Evolutionary conservation across 2,329 filamentous ascomycete genomes (phyloP), one percentile per base, ranked within the genome.

Genomic region (Clonostachys byssicola): DNA sequence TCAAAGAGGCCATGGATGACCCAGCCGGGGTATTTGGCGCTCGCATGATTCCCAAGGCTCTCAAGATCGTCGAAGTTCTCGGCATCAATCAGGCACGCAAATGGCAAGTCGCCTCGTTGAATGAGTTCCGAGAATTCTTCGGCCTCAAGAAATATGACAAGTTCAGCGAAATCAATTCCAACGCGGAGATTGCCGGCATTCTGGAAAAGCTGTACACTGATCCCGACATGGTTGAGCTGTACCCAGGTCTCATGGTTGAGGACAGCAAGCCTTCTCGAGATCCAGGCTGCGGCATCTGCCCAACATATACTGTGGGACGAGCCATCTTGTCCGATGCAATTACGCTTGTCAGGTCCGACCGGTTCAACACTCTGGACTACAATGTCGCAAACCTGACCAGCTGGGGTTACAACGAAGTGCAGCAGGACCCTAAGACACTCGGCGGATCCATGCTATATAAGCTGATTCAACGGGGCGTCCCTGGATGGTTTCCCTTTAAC

Each of bases 181-280:
- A 85, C 52, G 66, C 69, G 3, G 71, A 80, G n/a, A 75, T 85
- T 33, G 73, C 75, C 2, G 66, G 74, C 30, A 66, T 73, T 8
- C 70, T 86, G 5, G 74, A 78, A 50, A 71, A 78, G 52, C 65
- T 86, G 12, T 86, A 86, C 61, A 73, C 76, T 18, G 72, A 83
- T 43, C 81, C 82, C 0, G 83, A 86, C 52, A 78, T 77, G 59
- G 80, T 89, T 12, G 85, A 89, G 57, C 69, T 88, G 6, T 88
- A 88, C 56, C 84, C 85, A 1, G 85, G 85, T 10, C 64, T 88
- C 2, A 76, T 87, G 51, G 68, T 78, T n/a, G 81, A 85, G 57
- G 73, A 80, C 45, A 66, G 70, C 33, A 82, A 83, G 57, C 67
- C 71, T 1, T 65, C 68, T 1, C 72, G 74, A 48, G 62, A 68